Base-by-base conservation (phyloP, 2,329 filamentous ascomycete genomes). In the Phaeosphaeriaceae sp. region DNA sequence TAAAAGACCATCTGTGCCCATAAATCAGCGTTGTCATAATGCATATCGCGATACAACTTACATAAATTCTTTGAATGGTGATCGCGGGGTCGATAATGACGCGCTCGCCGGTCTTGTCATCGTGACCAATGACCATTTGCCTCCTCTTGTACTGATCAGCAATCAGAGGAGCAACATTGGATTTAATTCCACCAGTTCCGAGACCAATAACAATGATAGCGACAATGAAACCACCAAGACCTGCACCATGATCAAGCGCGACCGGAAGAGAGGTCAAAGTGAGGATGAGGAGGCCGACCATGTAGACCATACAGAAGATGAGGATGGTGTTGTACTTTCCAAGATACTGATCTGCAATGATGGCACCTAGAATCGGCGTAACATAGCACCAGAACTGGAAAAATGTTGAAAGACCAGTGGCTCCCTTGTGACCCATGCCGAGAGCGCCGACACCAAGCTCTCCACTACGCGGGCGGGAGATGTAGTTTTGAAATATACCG, bases 121-220 rank as follows among this genome's bases (percentile, higher is more conserved):
- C 72, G 9, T 61, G 67, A 17, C 69, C 70, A 54, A 79, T 65
- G 28, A 70, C 72, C 73, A 77, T 77, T 42, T 71, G 66, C 17
- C 70, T 64, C 45, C 72, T 62, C 57, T 68, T 72, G 60, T 79
- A 79, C 55, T 80, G 78, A 49, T 80, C 77, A 35, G 77, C 77
- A 53, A 80, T 79, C 20, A 80, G 61, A 2, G 78, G 78, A 13
- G 77, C 76, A 39, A 92, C 88, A 67, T 92, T 92, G 58, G 87
- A 84, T 78, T 92, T 93, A 84, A 92, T 91, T 69, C 89, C 87
- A 60, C 89, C 89, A 3, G 88, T 90, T 47, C 89, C 89, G 34
- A 90, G 74, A 42, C 87, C 87, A 66, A 91, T 83, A 66, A 91
- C 81, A 35, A 90, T 75, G 42, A 89, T 76, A 40, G 84, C 51